A percentile compares a stretch with the other conserved stretches of the same genome.
Evolutionary conservation across 805 yeast species (phyloP).

Genomic region (Starmerella cellae): DNA sequence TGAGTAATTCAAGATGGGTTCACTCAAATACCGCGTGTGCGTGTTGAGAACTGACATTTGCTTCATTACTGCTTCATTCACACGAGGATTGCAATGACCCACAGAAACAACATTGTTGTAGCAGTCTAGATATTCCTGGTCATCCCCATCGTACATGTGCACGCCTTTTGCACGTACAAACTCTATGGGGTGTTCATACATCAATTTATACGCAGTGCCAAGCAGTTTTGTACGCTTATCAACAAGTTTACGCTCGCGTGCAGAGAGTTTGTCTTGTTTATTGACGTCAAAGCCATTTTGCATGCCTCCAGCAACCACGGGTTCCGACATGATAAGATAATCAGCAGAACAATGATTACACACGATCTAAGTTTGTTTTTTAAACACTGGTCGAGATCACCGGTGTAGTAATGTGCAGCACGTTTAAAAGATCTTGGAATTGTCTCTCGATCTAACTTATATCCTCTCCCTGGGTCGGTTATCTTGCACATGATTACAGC

Average conservation of each 20-base stretch:
- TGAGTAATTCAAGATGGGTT: constrained; percentile 6
- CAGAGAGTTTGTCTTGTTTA: not conserved
- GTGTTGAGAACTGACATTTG: constrained; percentile 10
- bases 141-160: constrained; percentile 8
- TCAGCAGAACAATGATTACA: too few relatives aligned
- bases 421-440: not conserved
- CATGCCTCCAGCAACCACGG: constrained; percentile 10
- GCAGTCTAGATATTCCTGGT: constrained; percentile 11
- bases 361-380: too few relatives aligned
- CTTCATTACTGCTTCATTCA: constrained; percentile 7
- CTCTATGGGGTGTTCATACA: constrained; percentile 15
- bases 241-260: constrained; percentile 7
- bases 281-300: constrained; percentile 11
- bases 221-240: constrained; percentile 4
- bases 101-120: constrained; percentile 13
- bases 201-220: constrained; percentile 14
- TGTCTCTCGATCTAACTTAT: not conserved
- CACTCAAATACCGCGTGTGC: constrained; percentile 13
- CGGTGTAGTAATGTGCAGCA: not conserved
- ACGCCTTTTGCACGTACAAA: constrained; percentile 11
- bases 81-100: constrained; percentile 12
- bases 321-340: not conserved
- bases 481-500: not conserved
- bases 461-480: not conserved
- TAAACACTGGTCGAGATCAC: too few relatives aligned